phyloP scores from a whole-genome alignment of 805 yeast species.

The Candida fluviatilis region DNA sequence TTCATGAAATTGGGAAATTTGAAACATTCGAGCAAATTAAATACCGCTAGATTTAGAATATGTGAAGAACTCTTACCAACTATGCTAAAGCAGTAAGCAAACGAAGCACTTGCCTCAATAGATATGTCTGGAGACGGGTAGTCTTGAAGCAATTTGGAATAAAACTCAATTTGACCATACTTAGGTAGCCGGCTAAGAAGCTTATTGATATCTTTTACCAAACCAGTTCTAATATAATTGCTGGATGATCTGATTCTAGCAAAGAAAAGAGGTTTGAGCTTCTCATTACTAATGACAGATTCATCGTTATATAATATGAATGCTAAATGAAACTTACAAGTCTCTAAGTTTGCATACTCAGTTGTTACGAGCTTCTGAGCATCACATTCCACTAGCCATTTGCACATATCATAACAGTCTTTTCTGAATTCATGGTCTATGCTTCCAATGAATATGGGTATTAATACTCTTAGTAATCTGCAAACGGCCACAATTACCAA shows the following conservation, averaged over 20 bases:
- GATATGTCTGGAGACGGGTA: slow-evolving; percentile 35
- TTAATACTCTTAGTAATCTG: slow-evolving; percentile 20
- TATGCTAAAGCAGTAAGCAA: slow-evolving; percentile 28
- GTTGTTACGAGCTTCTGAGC: slow-evolving; percentile 39
- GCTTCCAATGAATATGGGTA: slow-evolving; percentile 22
- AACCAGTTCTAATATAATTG: slow-evolving; percentile 5
- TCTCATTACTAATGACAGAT: slow-evolving; percentile 16
- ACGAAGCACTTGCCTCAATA: slow-evolving; percentile 36
- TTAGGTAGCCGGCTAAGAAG: not conserved
- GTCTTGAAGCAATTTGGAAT: slow-evolving; percentile 21
- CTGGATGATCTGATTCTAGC: slow-evolving; percentile 9
- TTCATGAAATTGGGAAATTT: slow-evolving; percentile 23
- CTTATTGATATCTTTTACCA: slow-evolving; percentile 5
- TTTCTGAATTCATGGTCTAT: slow-evolving; percentile 21
- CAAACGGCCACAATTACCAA: slow-evolving; percentile 30
- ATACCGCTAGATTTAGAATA: slow-evolving; percentile 30
- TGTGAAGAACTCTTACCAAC: slow-evolving; percentile 27
- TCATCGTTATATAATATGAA: slow-evolving; percentile 24
- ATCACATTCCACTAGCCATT: slow-evolving; percentile 41
- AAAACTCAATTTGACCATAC: slow-evolving; percentile 12
- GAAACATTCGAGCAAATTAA: slow-evolving; percentile 41
- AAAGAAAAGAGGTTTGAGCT: slow-evolving; percentile 16
- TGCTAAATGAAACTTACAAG: slow-evolving; percentile 28
- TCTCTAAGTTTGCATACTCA: slow-evolving; percentile 23
- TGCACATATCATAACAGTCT: slow-evolving; percentile 46